These are phyloP conservation scores for Cajanus cajan DNA, from an alignment of 306 rosid genomes.

Conservation along the genomic window DNA sequence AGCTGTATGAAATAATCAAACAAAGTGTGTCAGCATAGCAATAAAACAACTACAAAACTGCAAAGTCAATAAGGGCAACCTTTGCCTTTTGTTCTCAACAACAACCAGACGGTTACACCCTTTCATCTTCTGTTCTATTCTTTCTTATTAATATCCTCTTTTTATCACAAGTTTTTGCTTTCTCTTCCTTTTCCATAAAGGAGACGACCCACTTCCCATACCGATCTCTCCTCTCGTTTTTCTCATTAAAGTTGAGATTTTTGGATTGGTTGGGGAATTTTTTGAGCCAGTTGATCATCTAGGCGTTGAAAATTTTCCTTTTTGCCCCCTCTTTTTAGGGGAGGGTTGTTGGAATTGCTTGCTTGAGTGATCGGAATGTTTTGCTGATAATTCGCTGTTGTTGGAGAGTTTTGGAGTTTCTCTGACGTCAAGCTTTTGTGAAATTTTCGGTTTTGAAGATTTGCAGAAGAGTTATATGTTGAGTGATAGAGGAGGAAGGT, in stretches of 20 bases:
- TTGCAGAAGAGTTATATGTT: constrained; percentile 54
- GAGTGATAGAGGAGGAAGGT: constrained; percentile 41
- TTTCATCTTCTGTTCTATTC: background rate
- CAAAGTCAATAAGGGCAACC: constrained; percentile 78
- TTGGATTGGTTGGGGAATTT: constrained; percentile 47
- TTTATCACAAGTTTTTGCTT: background rate
- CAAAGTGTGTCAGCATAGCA: constrained; percentile 36
- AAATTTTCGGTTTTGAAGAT: constrained; percentile 26
- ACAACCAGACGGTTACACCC: constrained; percentile 31
- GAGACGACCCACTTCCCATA: constrained; percentile 35
- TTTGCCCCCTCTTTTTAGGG: background rate
- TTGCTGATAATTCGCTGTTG: constrained; percentile 28
- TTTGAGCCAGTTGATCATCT: constrained; percentile 31
- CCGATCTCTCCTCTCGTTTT: constrained; percentile 35
- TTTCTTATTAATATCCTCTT: constrained; percentile 8
- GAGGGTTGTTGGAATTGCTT: constrained; percentile 26
- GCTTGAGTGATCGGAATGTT: constrained; percentile 41
- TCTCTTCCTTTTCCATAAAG: constrained; percentile 23
- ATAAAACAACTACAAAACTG: constrained; percentile 34
- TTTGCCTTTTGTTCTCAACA: constrained; percentile 33
- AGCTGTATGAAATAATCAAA: constrained; percentile 50
- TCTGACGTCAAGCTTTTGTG: constrained; percentile 23
- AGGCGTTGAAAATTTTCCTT: background rate
- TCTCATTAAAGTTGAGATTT: constrained; percentile 28
- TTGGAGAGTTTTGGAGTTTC: constrained; percentile 19